Percentiles rank a stretch among this genome's conserved stretches.
Evolutionary conservation across 768 basidiomycete species (phyloP).

Genomic region (Amanita pseudoporphyria): DNA sequence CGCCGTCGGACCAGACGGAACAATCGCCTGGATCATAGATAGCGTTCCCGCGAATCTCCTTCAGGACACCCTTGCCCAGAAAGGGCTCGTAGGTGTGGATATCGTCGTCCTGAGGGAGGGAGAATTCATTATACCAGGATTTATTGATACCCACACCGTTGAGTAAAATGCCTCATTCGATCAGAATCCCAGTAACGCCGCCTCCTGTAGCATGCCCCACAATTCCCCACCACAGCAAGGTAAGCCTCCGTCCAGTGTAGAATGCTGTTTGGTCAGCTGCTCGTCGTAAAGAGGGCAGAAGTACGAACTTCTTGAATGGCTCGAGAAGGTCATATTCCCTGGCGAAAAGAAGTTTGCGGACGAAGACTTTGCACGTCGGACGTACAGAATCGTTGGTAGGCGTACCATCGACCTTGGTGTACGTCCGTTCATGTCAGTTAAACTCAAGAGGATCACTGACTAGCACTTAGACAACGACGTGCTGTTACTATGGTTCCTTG

Average conservation of each 20-base stretch:
- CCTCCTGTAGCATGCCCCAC: slow-evolving; percentile 59
- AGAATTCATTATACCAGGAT: slow-evolving; percentile 77
- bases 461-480: slow-evolving; percentile 72
- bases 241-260: slow-evolving; percentile 16
- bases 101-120: slow-evolving; percentile 36
- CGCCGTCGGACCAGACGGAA: slow-evolving; percentile 33
- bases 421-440: slow-evolving; percentile 20
- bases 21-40: slow-evolving; percentile 64
- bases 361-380: slow-evolving; percentile 51
- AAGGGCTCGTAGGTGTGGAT: slow-evolving; percentile 38
- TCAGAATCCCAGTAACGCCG: background rate
- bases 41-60: slow-evolving; percentile 41
- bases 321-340: slow-evolving; percentile 78
- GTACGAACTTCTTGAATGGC: slow-evolving; percentile 86
- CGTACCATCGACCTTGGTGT: slow-evolving; percentile 70
- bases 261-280: background rate
- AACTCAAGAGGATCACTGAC: background rate
- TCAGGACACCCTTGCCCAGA: slow-evolving; percentile 38
- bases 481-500: slow-evolving; percentile 82
- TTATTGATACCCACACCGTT: slow-evolving; percentile 90
- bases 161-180: slow-evolving; percentile 18
- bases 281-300: slow-evolving; percentile 51
- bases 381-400: slow-evolving; percentile 66
- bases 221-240: slow-evolving; percentile 67
- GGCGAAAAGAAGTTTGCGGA: slow-evolving; percentile 73